These are phyloP conservation scores for Tulasnella sp. DNA, from an alignment of 768 basidiomycete genomes.

Conservation along the genomic window DNA sequence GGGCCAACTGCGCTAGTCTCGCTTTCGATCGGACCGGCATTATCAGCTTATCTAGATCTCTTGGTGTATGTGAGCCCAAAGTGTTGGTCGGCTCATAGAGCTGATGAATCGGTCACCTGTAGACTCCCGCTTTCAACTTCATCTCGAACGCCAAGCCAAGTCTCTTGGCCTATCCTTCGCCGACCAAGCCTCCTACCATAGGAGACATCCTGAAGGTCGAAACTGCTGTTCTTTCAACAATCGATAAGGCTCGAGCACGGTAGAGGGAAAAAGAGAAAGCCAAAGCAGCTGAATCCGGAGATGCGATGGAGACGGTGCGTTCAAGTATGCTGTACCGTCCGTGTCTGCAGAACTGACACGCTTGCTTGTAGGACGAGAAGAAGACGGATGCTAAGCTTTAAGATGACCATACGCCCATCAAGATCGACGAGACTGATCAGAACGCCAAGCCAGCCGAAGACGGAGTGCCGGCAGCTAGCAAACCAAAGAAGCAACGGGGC, in stretches of 20 bases:
- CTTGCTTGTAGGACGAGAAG: constrained; percentile 45
- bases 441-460: constrained; percentile 26
- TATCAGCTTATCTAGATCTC: constrained; percentile 75
- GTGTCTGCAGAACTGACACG: background rate
- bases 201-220: too few relatives aligned
- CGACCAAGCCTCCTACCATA: too few relatives aligned
- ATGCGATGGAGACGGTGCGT: too few relatives aligned
- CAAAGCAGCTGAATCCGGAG: constrained; percentile 72
- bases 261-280: constrained; percentile 59
- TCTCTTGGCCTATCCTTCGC: constrained; percentile 87
- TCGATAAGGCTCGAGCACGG: constrained; percentile 90
- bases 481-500: constrained; percentile 47
- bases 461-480: constrained; percentile 26
- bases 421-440: constrained; percentile 40
- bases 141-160: constrained; percentile 83
- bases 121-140: too few relatives aligned
- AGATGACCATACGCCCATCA: constrained; percentile 61
- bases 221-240: constrained; percentile 94
- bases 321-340: background rate
- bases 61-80: constrained; percentile 50
- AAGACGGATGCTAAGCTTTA: constrained; percentile 44
- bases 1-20: constrained; percentile 84
- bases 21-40: constrained; percentile 94
- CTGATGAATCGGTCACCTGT: constrained; percentile 70
- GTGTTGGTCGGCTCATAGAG: background rate